Conservation (phyloP, 257 asterid species). For the Osmanthus fragrans region DNA sequence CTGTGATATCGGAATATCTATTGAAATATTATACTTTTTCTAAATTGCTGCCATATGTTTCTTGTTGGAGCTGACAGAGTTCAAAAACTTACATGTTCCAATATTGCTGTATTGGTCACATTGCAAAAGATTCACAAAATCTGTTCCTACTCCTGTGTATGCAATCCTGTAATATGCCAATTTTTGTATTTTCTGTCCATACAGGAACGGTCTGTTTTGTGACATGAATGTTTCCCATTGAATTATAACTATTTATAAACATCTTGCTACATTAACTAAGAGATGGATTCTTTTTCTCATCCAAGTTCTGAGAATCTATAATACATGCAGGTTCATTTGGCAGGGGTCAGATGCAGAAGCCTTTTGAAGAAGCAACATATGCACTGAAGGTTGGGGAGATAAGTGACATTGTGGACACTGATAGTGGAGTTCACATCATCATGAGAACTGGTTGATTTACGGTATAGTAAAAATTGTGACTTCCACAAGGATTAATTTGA, state of each 20-base stretch:
- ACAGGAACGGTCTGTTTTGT: not conserved
- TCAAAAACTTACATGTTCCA: too few relatives aligned
- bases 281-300: not conserved
- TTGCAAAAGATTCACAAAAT: too few relatives aligned
- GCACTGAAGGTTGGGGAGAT: slow-evolving; percentile 74
- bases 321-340: slow-evolving; percentile 65
- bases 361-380: slow-evolving; percentile 76
- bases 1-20: too few relatives aligned
- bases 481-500: slow-evolving; percentile 3
- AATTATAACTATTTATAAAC: not conserved
- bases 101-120: too few relatives aligned
- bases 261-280: not conserved
- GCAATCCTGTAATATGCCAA: too few relatives aligned
- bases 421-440: slow-evolving; percentile 92
- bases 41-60: too few relatives aligned
- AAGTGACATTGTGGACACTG: slow-evolving; percentile 79
- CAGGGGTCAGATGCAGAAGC: slow-evolving; percentile 92
- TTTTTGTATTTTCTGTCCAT: not conserved
- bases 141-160: too few relatives aligned
- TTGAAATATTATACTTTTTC: too few relatives aligned
- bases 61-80: too few relatives aligned
- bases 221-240: not conserved
- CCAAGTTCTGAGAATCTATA: not conserved
- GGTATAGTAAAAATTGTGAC: not conserved
- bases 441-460: slow-evolving; percentile 55